Conservation (phyloP, 768 basidiomycete species). For the Mycena olivaceomarginata region DNA sequence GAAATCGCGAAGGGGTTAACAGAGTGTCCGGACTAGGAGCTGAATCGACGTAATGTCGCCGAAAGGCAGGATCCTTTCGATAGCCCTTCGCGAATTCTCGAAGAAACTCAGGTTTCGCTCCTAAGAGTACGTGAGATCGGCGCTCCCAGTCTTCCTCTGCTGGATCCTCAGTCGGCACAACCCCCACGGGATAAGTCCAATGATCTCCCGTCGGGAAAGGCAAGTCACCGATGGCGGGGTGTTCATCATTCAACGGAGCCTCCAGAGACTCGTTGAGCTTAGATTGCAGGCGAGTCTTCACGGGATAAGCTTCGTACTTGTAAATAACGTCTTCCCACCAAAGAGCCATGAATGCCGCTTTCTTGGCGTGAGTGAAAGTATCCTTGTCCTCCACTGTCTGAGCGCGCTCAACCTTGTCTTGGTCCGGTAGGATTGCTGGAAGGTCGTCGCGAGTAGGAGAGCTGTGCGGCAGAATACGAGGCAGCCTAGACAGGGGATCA, state of each 20-base stretch:
- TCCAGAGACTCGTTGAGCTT: background rate
- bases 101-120: background rate
- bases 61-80: background rate
- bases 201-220: constrained; percentile 4
- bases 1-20: constrained; percentile 16
- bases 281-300: background rate
- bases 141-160: background rate
- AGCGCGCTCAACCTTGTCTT: no score
- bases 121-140: background rate
- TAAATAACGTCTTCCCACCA: constrained; percentile 22
- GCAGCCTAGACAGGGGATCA: background rate
- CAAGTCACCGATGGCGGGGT: background rate
- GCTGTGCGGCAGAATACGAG: background rate
- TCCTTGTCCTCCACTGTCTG: no score
- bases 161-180: background rate
- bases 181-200: constrained; percentile 14
- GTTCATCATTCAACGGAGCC: background rate
- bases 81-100: background rate
- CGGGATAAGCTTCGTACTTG: background rate
- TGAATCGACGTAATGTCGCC: background rate
- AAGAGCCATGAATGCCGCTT: background rate
- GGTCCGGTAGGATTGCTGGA: no score
- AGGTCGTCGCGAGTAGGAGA: background rate
- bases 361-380: background rate
- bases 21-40: background rate